Evolutionary conservation across 2,329 filamentous ascomycete genomes (phyloP).

Genomic region (Cladorrhinum sp.): DNA sequence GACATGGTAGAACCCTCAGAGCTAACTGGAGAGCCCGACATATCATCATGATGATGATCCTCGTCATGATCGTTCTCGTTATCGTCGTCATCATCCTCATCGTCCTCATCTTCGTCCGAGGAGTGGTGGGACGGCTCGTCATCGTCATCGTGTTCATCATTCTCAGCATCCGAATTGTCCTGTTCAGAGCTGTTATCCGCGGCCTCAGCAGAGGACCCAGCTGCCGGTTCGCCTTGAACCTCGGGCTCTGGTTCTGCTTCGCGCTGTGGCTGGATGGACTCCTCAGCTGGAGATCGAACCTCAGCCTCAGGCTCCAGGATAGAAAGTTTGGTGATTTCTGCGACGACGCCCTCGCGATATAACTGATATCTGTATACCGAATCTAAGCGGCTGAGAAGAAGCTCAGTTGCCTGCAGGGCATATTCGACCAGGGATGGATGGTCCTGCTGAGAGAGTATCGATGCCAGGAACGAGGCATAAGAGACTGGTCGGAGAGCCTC

Average conservation of each 20-base stretch:
- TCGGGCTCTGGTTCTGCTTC: constrained; percentile 18
- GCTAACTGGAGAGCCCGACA: constrained; percentile 64
- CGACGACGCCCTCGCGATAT: constrained; percentile 92
- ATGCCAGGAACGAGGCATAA: constrained; percentile 92
- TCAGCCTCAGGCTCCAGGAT: constrained; percentile 42
- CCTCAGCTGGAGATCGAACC: constrained; percentile 28
- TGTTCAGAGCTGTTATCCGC: constrained; percentile 22
- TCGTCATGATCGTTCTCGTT: constrained; percentile 50
- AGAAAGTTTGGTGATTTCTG: constrained; percentile 82
- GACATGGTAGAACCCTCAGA: constrained; percentile 67
- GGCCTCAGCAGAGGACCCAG: constrained; percentile 31
- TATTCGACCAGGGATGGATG: constrained; percentile 82
- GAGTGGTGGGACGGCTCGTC: constrained; percentile 46
- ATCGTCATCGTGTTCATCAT: constrained; percentile 34
- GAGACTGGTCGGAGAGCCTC: constrained; percentile 85
- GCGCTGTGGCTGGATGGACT: constrained; percentile 26
- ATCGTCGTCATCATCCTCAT: constrained; percentile 53
- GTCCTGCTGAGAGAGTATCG: constrained; percentile 93
- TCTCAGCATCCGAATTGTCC: constrained; percentile 29
- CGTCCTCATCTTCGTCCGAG: constrained; percentile 47
- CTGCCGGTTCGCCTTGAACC: constrained; percentile 23
- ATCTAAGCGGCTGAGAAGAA: constrained; percentile 79
- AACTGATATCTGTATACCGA: constrained; percentile 93
- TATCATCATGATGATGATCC: constrained; percentile 48
- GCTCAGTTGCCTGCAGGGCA: constrained; percentile 83